Conservation (phyloP, 495 filamentous ascomycete species). For the Hypoxylon trugodes region DNA sequence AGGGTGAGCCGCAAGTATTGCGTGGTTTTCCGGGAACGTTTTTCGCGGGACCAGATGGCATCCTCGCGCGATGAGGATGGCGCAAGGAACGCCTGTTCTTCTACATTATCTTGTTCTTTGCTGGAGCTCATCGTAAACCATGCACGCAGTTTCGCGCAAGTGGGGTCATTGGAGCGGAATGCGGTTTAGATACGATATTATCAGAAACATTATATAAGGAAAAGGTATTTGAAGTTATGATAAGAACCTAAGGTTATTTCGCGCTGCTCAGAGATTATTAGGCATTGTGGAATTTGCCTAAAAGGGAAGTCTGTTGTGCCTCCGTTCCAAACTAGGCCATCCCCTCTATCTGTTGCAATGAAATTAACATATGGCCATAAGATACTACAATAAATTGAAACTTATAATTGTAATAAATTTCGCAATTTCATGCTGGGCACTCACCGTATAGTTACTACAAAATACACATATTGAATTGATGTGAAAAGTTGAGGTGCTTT, state of each 20-base stretch:
- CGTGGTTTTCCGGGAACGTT: not conserved
- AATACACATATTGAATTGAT: too few relatives aligned
- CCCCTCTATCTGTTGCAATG: too few relatives aligned
- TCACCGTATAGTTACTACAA: too few relatives aligned
- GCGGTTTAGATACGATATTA: conserved; percentile 1
- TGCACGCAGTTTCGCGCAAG: not conserved
- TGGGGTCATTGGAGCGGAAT: not conserved
- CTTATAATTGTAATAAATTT: too few relatives aligned
- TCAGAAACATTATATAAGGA: not conserved
- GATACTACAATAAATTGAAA: too few relatives aligned
- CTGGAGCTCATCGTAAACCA: conserved; percentile 26
- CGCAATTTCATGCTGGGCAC: too few relatives aligned
- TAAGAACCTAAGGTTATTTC: not conserved
- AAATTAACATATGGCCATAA: too few relatives aligned
- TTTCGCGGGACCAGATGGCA: conserved; percentile 24
- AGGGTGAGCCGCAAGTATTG: conserved; percentile 36
- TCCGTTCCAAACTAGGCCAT: conserved; percentile 41
- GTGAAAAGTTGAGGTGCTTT: too few relatives aligned
- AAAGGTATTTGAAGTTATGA: not conserved
- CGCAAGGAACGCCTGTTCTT: conserved; percentile 47
- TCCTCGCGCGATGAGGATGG: conserved; percentile 6
- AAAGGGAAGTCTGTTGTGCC: conserved; percentile 10
- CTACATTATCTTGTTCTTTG: conserved; percentile 40
- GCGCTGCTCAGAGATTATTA: conserved; percentile 8
- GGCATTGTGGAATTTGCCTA: conserved; percentile 29